Conservation (phyloP, 495 filamentous ascomycete species). For the Penicillium coprophilum region DNA sequence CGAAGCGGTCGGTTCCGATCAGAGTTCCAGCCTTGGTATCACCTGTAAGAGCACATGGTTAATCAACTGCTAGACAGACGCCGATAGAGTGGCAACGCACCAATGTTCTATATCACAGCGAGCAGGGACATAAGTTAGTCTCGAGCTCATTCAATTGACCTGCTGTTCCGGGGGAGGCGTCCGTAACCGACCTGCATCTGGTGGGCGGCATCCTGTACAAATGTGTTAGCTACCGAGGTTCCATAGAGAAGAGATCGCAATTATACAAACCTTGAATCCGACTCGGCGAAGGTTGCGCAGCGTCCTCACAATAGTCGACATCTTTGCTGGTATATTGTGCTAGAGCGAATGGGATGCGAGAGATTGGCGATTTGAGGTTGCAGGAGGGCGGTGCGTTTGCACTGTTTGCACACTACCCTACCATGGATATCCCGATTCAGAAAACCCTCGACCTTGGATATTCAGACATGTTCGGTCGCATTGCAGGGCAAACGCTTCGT, state of each 20-base stretch:
- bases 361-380: slow-evolving; percentile 26
- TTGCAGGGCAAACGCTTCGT: slow-evolving; percentile 41
- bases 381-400: slow-evolving; percentile 34
- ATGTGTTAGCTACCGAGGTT: slow-evolving; percentile 31
- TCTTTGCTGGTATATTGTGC: slow-evolving; percentile 48
- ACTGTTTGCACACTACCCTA: slow-evolving; percentile 36
- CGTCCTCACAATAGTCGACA: slow-evolving; percentile 91
- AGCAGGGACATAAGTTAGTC: slow-evolving; percentile 26
- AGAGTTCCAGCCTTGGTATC: slow-evolving; percentile 94
- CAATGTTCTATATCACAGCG: slow-evolving; percentile 59
- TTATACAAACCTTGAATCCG: slow-evolving; percentile 70
- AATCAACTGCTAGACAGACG: slow-evolving; percentile 1
- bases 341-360: slow-evolving; percentile 18
- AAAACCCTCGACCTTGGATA: slow-evolving; percentile 13
- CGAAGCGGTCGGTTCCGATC: slow-evolving; percentile 82
- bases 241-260: not conserved
- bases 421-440: slow-evolving; percentile 26
- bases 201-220: slow-evolving; percentile 73
- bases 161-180: slow-evolving; percentile 14
- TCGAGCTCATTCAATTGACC: slow-evolving; percentile 5
- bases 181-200: slow-evolving; percentile 77
- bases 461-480: slow-evolving; percentile 41
- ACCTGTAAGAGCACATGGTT: slow-evolving; percentile 53
- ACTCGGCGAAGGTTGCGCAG: slow-evolving; percentile 82
- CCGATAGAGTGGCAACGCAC: slow-evolving; percentile 38